phyloP scores from a whole-genome alignment of 169 alveolate genomes.

The Prorocentrum cordatum region DNA sequence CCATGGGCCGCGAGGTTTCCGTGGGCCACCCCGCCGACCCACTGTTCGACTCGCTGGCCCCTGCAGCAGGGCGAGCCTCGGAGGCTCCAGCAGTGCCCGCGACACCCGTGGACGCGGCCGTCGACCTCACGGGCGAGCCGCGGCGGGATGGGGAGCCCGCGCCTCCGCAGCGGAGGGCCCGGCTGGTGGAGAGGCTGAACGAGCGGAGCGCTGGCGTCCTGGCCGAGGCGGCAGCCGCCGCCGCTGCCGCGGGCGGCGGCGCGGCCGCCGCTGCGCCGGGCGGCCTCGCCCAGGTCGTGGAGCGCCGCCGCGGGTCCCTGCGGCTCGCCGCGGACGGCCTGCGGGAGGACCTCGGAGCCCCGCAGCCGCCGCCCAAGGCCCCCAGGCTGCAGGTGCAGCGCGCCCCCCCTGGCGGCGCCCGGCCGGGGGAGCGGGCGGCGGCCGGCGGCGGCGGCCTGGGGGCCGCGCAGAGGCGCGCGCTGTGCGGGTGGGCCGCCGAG shows the following conservation, averaged over 20 bases:
- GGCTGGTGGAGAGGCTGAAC: conserved; percentile 6
- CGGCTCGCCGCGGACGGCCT: not conserved
- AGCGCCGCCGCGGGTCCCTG: not conserved
- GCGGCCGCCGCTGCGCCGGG: not conserved
- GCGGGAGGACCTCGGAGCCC: not conserved
- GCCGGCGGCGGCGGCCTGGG: not conserved
- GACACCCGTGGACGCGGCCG: not conserved
- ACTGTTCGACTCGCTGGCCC: conserved; percentile 4
- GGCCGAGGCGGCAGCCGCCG: not conserved
- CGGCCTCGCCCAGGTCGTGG: not conserved
- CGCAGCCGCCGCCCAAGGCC: not conserved
- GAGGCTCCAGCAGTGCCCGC: not conserved
- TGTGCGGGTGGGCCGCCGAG: too few species aligned
- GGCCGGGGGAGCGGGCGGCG: not conserved
- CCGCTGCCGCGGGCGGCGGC: not conserved
- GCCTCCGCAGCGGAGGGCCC: not conserved
- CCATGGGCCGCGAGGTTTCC: conserved; percentile 10
- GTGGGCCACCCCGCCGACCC: conserved; percentile 15
- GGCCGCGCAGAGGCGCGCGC: not conserved
- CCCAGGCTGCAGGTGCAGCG: not conserved
- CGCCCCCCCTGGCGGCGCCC: not conserved
- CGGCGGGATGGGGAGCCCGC: not conserved
- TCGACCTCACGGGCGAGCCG: conserved; percentile 33
- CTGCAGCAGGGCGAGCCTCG: not conserved
- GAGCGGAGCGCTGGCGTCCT: conserved; percentile 36